Conservation (phyloP, 768 basidiomycete species). For the Mycena galopus region DNA sequence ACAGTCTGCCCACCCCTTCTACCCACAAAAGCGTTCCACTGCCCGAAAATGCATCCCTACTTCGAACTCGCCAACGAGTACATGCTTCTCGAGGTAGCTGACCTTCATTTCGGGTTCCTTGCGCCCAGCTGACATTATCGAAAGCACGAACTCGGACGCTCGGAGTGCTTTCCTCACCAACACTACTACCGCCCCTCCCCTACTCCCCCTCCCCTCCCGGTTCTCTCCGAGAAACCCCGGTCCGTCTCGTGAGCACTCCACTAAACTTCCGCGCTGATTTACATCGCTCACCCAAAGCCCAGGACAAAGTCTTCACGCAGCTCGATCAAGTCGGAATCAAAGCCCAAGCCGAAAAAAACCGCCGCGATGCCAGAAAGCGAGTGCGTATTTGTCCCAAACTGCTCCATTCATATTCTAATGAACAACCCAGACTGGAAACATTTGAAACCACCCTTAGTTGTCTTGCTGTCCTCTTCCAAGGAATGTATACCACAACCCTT, state of each 20-base stretch:
- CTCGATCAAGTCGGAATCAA: background rate
- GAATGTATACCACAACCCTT: conserved; percentile 27
- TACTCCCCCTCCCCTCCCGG: background rate
- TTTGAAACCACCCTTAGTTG: conserved; percentile 7
- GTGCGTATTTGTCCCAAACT: background rate
- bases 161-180: background rate
- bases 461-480: conserved; percentile 24
- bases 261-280: background rate
- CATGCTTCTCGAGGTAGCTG: conserved; percentile 23
- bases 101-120: background rate
- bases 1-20: background rate
- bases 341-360: background rate
- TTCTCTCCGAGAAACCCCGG: conserved; percentile 7
- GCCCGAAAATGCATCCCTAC: conserved; percentile 24
- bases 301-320: background rate
- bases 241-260: conserved; percentile 18
- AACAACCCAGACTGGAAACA: background rate
- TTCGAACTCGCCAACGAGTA: conserved; percentile 18
- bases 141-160: conserved; percentile 29
- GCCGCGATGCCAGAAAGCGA: background rate
- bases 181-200: background rate
- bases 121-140: background rate
- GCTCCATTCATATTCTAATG: background rate
- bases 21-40: background rate
- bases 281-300: background rate